Conservation (phyloP, 371 early-diverging fungal species). For the Mucor lusitanicus region DNA sequence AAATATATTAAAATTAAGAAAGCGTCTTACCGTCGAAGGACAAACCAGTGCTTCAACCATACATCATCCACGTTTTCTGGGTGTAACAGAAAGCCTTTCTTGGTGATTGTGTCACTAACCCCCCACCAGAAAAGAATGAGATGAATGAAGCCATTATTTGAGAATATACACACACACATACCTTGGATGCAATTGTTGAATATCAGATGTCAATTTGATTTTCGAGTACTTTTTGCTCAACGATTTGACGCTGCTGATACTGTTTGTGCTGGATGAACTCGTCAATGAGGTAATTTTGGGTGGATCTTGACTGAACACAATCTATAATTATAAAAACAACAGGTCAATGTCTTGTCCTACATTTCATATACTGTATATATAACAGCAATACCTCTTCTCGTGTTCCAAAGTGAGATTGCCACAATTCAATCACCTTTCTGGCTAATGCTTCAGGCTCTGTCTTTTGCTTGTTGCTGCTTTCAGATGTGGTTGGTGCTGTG, state of each 20-base stretch:
- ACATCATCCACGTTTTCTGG: conserved; percentile 31
- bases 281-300: conserved; percentile 18
- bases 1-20: background rate
- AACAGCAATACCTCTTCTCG: conserved; percentile 45
- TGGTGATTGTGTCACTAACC: conserved; percentile 52
- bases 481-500: background rate
- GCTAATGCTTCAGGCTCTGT: conserved; percentile 21
- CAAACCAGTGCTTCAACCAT: conserved; percentile 44
- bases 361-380: background rate
- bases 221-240: conserved; percentile 17
- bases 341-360: background rate
- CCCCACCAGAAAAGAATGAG: conserved; percentile 24
- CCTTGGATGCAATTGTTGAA: conserved; percentile 31
- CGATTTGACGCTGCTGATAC: background rate
- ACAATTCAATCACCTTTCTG: conserved; percentile 38
- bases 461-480: background rate
- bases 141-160: conserved; percentile 31
- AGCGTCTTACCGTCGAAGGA: conserved; percentile 38
- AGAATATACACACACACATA: background rate
- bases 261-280: conserved; percentile 14
- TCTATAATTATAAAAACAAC: conserved; percentile 11
- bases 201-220: conserved; percentile 25
- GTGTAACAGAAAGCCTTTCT: conserved; percentile 57
- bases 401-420: conserved; percentile 44
- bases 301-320: conserved; percentile 28